Percentiles rank a stretch among this genome's conserved stretches.
Evolutionary conservation across 2,329 filamentous ascomycete species (phyloP).

Genomic region (Claviceps digitariae): DNA sequence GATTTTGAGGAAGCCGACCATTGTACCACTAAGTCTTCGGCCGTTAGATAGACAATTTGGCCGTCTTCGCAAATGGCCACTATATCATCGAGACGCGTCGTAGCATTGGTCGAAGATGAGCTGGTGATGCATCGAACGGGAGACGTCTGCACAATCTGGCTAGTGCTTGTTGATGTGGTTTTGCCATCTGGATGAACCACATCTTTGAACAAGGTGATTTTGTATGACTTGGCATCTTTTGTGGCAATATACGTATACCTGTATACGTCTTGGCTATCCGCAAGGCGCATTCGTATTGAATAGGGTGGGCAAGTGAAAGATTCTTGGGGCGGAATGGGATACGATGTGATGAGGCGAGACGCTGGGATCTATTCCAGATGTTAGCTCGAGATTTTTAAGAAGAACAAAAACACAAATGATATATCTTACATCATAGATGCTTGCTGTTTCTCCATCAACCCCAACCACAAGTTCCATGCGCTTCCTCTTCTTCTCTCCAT

Average conservation of each 20-base stretch:
- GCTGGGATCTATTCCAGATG: conserved; percentile 37
- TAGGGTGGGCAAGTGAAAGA: conserved; percentile 48
- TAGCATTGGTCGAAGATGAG: conserved; percentile 14
- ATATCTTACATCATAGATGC: conserved; percentile 48
- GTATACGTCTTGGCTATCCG: conserved; percentile 32
- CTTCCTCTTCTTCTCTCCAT: conserved; percentile 46
- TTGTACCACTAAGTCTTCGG: conserved; percentile 28
- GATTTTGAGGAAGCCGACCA: conserved; percentile 23
- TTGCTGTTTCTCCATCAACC: conserved; percentile 50
- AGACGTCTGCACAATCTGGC: conserved; percentile 27
- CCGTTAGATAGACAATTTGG: conserved; percentile 45
- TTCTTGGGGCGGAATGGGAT: conserved; percentile 52
- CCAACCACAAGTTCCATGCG: conserved; percentile 50
- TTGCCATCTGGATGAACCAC: conserved; percentile 35
- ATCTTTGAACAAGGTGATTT: conserved; percentile 48
- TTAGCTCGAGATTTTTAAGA: not conserved
- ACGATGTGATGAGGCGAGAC: conserved; percentile 49
- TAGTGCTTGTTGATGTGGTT: conserved; percentile 35
- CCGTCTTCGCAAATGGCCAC: conserved; percentile 48
- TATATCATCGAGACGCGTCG: conserved; percentile 23
- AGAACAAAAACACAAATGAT: not conserved
- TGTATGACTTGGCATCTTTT: conserved; percentile 30
- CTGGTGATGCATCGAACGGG: conserved; percentile 22
- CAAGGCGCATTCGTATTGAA: conserved; percentile 40
- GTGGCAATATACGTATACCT: conserved; percentile 51